Base-by-base conservation (phyloP, 148 eudicot species). In the Oxyria digyna region DNA sequence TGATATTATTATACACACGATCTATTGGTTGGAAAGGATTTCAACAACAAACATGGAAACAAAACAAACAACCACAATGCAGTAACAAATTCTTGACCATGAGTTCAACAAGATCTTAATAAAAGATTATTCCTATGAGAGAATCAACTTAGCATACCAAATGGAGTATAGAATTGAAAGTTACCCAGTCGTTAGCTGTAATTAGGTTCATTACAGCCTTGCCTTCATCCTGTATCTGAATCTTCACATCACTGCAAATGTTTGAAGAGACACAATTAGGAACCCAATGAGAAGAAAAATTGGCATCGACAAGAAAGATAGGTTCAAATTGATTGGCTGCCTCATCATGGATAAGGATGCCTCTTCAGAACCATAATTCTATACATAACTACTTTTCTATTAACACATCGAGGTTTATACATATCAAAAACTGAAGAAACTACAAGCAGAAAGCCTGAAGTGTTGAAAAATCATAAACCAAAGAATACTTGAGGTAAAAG, bases 171-270 rank as follows among this genome's bases (percentile, higher is more conserved):
- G 33, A 55, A 26, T 55, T 55, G 12, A 20, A 35, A 64, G 42
- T 33, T 85, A 89, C 97, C 97, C 91, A 87, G 71, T 91, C 97
- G 43, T 83, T 77, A 75, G 87, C 42, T 48, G 75, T 85, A 77
- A 88, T 83, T 63, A 81, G 81, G 69, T 75, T 76, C 81, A 86
- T 80, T 13, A 77, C 73, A 68, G 91, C 84, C 72, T 55, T 66
- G 78, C 87, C 97, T 82, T 87, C 97, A 50, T 84, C 87, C 73
- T 84, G 91, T 65, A 81, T 74, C 67, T 86, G 97, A 74, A 84
- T 89, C 78, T 71, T 78, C 40, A 69, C 75, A 76, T 87, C 96
- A 67, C 93, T 89, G 81, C 73, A 79, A 20, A 46, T 26, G 37
- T 1, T 20, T 35, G 23, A 54, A 12, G 18, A 26, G 17, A 55